Conservation (phyloP, 2,329 filamentous ascomycete species). For the Dactylellina cionopaga region DNA sequence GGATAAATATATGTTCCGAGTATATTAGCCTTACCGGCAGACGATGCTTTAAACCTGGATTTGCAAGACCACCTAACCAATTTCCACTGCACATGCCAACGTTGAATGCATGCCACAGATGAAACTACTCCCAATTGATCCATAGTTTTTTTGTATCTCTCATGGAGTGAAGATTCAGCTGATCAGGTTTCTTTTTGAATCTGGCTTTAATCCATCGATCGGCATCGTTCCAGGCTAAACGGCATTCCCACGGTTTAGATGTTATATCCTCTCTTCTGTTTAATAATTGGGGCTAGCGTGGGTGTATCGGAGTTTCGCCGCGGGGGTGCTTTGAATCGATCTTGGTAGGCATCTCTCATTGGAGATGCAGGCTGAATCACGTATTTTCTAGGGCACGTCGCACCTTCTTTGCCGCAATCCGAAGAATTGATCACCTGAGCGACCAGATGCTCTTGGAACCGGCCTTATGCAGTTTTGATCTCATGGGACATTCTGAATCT, state of each 20-base stretch:
- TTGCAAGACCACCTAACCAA: constrained; percentile 17
- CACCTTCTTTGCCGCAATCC: not conserved
- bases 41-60: constrained; percentile 23
- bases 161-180: constrained; percentile 1
- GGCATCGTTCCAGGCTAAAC: constrained; percentile 24
- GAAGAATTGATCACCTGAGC: constrained; percentile 6
- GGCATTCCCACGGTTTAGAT: constrained; percentile 13
- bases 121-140: constrained; percentile 7
- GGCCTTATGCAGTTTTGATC: constrained; percentile 19
- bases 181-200: constrained; percentile 6
- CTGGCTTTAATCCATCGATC: constrained; percentile 6
- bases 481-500: not conserved
- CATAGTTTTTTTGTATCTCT: not conserved
- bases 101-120: constrained; percentile 1
- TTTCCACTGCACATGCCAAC: constrained; percentile 5
- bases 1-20: constrained; percentile 46
- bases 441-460: constrained; percentile 8
- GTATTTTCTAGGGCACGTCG: not conserved
- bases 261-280: constrained; percentile 3
- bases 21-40: constrained; percentile 30
- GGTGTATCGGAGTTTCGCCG: constrained; percentile 26
- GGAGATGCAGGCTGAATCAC: no score
- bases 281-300: constrained; percentile 6
- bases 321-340: no score
- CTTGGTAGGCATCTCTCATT: no score